Base-by-base conservation (phyloP, 257 asterid genomes). In the Solanum chilense region DNA sequence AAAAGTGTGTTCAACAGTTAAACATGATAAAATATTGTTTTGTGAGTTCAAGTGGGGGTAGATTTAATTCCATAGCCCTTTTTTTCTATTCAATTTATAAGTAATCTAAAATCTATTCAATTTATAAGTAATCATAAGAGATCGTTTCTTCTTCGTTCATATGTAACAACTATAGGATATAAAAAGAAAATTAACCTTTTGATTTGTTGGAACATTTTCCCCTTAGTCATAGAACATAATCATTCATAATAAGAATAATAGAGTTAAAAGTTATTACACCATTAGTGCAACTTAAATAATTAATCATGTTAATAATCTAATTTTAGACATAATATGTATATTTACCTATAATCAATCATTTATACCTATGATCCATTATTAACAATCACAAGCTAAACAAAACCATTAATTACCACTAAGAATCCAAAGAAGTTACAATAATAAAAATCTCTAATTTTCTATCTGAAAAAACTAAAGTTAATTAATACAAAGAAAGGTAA, bases 401-500 rank as follows among this genome's bases (percentile, higher is more conserved):
- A 35, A 35, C 80, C 47, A 37, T 73, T 37, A 73, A 37, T 73
- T 37, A 73, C 47, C 27, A 15, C 18, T 25, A 68, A 14, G 8
- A 49, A 77, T 78, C 42, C 85, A 49, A 35, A 82, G 64, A 71
- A 37, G 39, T 42, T 27, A 47, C 71, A 85, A 5, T 70, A 18
- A 39, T 60, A 18, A 39, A 25, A 87, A 60, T 69, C 76, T 74
- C 86, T 78, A 56, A 12, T 84, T 78, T 44, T 86, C 87, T 87
- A 71, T 78, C n/a, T 64, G 42, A 52, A 88, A 88, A 74, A 84
- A 58, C 84, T 86, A 89, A 37, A 86, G 82, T 69, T 87, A 56
- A 87, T 78, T 86, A 39, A 87, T 71, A 86, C 41, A 88, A 88
- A 25, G 83, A 45, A 5, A 58, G 86, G 81, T 60, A 45, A 62